These are phyloP conservation scores for Endothia cerciana DNA, from an alignment of 2,329 filamentous ascomycete species.

Conservation along the genomic window DNA sequence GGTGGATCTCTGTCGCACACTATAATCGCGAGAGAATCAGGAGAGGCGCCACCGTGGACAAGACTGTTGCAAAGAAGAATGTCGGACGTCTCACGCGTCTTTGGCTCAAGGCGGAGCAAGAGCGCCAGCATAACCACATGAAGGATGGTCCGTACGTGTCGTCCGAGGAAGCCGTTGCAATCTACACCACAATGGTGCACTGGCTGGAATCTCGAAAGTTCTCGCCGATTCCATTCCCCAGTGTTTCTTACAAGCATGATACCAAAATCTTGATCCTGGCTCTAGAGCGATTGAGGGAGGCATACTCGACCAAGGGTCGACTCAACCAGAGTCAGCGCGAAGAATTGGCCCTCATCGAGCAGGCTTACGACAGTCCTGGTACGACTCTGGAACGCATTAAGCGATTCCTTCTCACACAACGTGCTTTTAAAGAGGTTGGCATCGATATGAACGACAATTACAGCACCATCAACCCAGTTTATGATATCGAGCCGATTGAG, in stretches of 20 bases:
- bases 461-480: slow-evolving; percentile 97
- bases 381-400: slow-evolving; percentile 97
- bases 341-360: slow-evolving; percentile 93
- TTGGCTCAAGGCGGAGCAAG: slow-evolving; percentile 98
- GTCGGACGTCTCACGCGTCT: slow-evolving; percentile 90
- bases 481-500: slow-evolving; percentile 98
- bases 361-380: slow-evolving; percentile 96
- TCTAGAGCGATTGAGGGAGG: slow-evolving; percentile 87
- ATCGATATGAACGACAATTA: slow-evolving; percentile 99
- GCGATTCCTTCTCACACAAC: slow-evolving; percentile 92
- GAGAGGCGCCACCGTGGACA: slow-evolving; percentile 95
- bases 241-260: slow-evolving; percentile 98
- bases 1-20: slow-evolving; percentile 99
- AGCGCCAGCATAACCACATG: slow-evolving; percentile 98
- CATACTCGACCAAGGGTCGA: slow-evolving; percentile 96
- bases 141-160: slow-evolving; percentile 99
- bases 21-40: slow-evolving; percentile 98
- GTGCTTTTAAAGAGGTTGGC: slow-evolving; percentile 98
- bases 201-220: slow-evolving; percentile 99
- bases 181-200: slow-evolving; percentile 98
- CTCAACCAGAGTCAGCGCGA: slow-evolving; percentile 98
- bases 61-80: slow-evolving; percentile 99
- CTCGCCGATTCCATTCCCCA: slow-evolving; percentile 97
- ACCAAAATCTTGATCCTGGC: slow-evolving; percentile 98
- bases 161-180: slow-evolving; percentile 96